Evolutionary conservation across 768 basidiomycete species (phyloP).

Genomic region (Rhizopogon salebrosus): DNA sequence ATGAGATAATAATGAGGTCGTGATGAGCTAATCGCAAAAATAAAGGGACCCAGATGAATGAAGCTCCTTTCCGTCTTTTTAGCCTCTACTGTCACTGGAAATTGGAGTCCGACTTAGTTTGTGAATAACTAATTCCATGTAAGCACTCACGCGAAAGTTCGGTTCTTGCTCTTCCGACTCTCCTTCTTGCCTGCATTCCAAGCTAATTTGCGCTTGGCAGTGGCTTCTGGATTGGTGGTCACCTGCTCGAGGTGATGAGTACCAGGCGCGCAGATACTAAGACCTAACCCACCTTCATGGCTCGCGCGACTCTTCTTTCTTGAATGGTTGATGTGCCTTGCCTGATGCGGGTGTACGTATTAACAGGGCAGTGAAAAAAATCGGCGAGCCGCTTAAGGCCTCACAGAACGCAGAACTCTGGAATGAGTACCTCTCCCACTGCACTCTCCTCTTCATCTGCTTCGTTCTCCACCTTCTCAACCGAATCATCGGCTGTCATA

Average conservation of each 20-base stretch:
- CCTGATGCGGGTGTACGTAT: constrained; percentile 74
- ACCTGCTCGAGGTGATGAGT: constrained; percentile 34
- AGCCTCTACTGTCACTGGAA: constrained; percentile 42
- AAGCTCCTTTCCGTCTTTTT: constrained; percentile 39
- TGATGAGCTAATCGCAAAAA: no score
- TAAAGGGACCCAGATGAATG: no score
- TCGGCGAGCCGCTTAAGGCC: constrained; percentile 84
- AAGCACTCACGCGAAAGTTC: constrained; percentile 51
- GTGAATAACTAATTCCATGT: not conserved
- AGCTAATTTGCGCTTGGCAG: constrained; percentile 70
- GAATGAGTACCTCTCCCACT: constrained; percentile 15
- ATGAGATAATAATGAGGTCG: no score
- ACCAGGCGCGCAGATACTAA: not conserved
- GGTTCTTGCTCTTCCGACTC: constrained; percentile 73
- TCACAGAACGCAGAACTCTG: constrained; percentile 54
- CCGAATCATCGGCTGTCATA: constrained; percentile 28
- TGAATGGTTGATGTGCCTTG: constrained; percentile 62
- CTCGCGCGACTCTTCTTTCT: constrained; percentile 62
- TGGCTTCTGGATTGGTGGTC: constrained; percentile 67
- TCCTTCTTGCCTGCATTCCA: constrained; percentile 77
- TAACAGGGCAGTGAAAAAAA: constrained; percentile 73
- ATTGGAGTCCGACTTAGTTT: not conserved
- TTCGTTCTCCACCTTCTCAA: constrained; percentile 31
- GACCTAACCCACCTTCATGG: constrained; percentile 36
- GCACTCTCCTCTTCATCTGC: constrained; percentile 32